Evolutionary conservation across 257 asterid species (phyloP).

Genomic region (Solanum infundibuliforme): DNA sequence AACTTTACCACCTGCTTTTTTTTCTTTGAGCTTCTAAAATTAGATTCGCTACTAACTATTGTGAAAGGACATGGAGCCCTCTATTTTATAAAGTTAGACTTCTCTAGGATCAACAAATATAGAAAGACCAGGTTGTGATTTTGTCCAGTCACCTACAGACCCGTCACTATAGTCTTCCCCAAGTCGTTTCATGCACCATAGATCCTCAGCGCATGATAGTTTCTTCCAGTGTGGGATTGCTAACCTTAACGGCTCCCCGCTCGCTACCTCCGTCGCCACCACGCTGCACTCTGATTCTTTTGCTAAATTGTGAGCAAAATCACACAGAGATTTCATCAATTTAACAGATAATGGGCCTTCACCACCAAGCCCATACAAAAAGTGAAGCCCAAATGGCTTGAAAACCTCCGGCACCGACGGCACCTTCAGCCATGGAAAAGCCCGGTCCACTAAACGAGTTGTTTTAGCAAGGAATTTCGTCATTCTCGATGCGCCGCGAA

Average conservation of each 20-base stretch:
- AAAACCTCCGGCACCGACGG: slow-evolving; percentile 80
- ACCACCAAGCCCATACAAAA: slow-evolving; percentile 82
- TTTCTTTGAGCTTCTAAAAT: neutral
- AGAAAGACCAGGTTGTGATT: slow-evolving; percentile 60
- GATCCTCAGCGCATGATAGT: slow-evolving; percentile 73
- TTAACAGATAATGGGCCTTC: slow-evolving; percentile 50
- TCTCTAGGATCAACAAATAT: slow-evolving; percentile 96
- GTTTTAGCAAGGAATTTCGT: slow-evolving; percentile 31
- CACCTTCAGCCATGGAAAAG: slow-evolving; percentile 49
- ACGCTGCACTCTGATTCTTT: slow-evolving; percentile 56
- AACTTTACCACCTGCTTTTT: neutral
- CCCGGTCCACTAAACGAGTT: slow-evolving; percentile 70
- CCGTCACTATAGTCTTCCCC: slow-evolving; percentile 76
- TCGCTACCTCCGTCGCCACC: slow-evolving; percentile 85
- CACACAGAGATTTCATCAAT: slow-evolving; percentile 29
- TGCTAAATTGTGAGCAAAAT: slow-evolving; percentile 59
- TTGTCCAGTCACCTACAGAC: slow-evolving; percentile 80
- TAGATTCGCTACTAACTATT: neutral
- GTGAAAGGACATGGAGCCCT: neutral
- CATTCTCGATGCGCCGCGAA: slow-evolving; percentile 73
- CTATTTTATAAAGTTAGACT: slow-evolving; percentile 17
- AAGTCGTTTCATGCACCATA: slow-evolving; percentile 81
- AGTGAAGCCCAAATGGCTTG: slow-evolving; percentile 77
- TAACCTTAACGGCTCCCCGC: slow-evolving; percentile 45
- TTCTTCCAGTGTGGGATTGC: slow-evolving; percentile 82